Base-by-base conservation (phyloP, 306 rosid species). In the peach (Prunus persica) region DNA sequence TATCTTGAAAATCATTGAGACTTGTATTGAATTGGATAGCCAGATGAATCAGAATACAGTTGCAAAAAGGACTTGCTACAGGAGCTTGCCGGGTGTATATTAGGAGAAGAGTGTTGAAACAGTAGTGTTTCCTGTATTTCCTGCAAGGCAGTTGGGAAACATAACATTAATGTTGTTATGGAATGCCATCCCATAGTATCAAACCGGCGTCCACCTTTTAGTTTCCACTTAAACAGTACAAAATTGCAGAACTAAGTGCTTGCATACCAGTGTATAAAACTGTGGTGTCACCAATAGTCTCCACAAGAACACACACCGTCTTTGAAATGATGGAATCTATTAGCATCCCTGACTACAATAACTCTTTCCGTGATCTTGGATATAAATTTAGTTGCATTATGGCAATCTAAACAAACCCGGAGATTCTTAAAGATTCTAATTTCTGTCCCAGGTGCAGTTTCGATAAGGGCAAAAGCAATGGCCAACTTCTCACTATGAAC, bases 331-430 rank as follows among this genome's bases (percentile, higher is more conserved):
- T 95, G 97, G 81, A 92, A 95, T 81, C 97, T 89, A 78, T 90
- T 95, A n/a, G 99, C 97, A 86, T 95, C 97, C 78, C 99, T 90
- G 30, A 95, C 99, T 69, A 92, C 87, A 79, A 92, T 90, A 78
- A 87, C 87, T 84, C 97, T 94, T 83, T 86, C 85, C 6, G 92
- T 88, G 81, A 92, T 87, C 93, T 90, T 90, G 15, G 97, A 95
- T 85, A 92, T 88, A 79, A 88, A 91, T 82, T 92, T 95, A 67
- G 97, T 92, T 69, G 93, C 97, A 71, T 85, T 83, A 75, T 92
- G 97, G 69, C 99, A 92, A 84, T 92, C 99, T 86, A 92, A 84
- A 84, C 97, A 95, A 87, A 92, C 97, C 80, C 98, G 87, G 51
- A 92, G 96, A 79, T 95, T 95, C 92, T 95, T 95, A 65, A 95